Conservation (phyloP, 2,329 filamentous ascomycete species). For the Myriosclerotinia duriaeana region DNA sequence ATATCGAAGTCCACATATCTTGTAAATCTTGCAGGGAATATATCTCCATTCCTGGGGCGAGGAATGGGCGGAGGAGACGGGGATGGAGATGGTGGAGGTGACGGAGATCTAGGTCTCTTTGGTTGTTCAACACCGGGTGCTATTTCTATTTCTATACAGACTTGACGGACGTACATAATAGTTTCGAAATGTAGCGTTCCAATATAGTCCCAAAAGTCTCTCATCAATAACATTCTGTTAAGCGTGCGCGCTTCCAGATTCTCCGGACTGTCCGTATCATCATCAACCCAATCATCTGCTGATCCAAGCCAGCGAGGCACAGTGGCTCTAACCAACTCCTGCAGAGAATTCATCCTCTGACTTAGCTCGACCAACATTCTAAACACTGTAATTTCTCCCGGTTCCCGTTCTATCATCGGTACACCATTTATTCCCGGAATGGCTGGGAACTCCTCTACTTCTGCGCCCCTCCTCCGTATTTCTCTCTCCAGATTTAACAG, state of each 20-base stretch:
- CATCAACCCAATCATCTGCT: conserved; percentile 9
- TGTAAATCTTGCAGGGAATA: conserved; percentile 5
- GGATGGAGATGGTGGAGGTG: not conserved
- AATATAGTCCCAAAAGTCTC: conserved; percentile 3
- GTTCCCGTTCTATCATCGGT: not conserved
- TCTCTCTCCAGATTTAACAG: not conserved
- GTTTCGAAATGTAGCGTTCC: not conserved
- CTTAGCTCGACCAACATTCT: not conserved
- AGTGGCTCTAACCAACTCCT: not conserved
- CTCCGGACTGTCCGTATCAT: not conserved
- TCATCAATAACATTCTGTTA: not conserved
- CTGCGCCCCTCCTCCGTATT: not conserved
- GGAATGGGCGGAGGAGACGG: not conserved
- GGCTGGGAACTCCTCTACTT: not conserved
- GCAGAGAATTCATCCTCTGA: not conserved
- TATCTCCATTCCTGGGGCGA: not conserved
- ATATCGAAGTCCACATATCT: not conserved
- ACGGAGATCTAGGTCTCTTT: not conserved
- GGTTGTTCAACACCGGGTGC: not conserved
- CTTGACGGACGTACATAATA: not conserved
- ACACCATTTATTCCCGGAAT: not conserved
- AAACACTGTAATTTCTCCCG: not conserved
- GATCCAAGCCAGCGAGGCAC: not conserved
- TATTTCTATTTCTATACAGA: not conserved
- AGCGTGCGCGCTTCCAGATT: not conserved